phyloP scores from a whole-genome alignment of 495 filamentous ascomycete genomes.

The Neurospora tetrasperma region DNA sequence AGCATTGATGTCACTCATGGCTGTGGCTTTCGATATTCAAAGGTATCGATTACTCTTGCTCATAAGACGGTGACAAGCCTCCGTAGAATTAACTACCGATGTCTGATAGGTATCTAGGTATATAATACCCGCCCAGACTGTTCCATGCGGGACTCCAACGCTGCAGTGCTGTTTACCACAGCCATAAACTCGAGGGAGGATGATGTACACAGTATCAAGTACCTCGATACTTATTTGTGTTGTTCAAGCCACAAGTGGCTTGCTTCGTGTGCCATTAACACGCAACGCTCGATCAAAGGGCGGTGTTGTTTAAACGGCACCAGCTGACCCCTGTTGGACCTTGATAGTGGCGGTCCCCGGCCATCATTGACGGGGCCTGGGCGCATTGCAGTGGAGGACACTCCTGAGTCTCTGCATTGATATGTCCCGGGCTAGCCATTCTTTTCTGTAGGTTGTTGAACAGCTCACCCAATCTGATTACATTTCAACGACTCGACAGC shows the following conservation, averaged over 20 bases:
- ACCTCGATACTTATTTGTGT: neutral
- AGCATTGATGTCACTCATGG: neutral
- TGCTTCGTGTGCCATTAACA: neutral
- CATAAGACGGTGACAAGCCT: neutral
- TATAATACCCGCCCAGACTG: neutral
- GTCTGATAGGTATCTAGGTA: neutral
- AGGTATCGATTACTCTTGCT: neutral
- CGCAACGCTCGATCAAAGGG: neutral
- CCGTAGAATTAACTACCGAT: neutral
- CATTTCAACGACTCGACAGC: neutral
- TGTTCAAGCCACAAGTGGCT: neutral
- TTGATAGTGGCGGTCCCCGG: neutral
- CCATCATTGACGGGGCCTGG: neutral
- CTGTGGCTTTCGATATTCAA: neutral
- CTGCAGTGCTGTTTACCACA: neutral
- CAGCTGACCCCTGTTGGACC: neutral
- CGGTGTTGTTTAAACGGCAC: neutral
- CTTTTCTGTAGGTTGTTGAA: neutral
- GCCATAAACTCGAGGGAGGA: neutral
- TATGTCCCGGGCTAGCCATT: neutral
- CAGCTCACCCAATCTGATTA: neutral
- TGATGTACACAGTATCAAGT: neutral
- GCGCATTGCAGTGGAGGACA: neutral
- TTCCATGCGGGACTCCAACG: neutral
- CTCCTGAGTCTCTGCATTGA: constrained; percentile 1